A percentile compares a stretch with the other conserved stretches of the same genome.
Conservation (phyloP, 805 yeast species). For the Torulaspora delbrueckii region DNA sequence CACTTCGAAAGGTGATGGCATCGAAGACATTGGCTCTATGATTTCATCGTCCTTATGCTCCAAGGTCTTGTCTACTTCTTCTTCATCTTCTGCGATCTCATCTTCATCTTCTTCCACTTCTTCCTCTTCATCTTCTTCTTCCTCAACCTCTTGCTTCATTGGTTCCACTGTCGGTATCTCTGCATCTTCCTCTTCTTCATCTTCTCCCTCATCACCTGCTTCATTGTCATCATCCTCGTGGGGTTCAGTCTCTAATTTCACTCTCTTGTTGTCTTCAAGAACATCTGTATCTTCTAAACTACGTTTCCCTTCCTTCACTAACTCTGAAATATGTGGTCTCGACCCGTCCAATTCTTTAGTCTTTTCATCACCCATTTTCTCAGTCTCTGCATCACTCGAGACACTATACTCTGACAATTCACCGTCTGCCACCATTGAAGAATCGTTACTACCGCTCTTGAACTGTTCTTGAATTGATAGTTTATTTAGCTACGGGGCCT, state of each 20-base stretch:
- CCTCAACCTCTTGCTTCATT: neutral
- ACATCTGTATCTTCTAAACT: neutral
- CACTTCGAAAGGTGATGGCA: conserved; percentile 27
- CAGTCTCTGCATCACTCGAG: conserved; percentile 84
- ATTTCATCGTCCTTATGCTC: conserved; percentile 19
- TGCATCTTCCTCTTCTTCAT: conserved; percentile 14
- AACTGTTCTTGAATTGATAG: neutral
- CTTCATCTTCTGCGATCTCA: conserved; percentile 11
- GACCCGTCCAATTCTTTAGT: conserved; percentile 15
- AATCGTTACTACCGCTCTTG: conserved; percentile 34
- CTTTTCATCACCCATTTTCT: conserved; percentile 57
- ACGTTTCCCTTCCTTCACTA: conserved; percentile 16
- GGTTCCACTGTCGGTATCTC: conserved; percentile 7
- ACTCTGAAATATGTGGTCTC: conserved; percentile 22
- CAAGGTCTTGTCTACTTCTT: conserved; percentile 13
- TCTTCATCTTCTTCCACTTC: conserved; percentile 29
- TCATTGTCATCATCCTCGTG: conserved; percentile 22
- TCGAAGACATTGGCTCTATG: conserved; percentile 9
- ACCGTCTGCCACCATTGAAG: conserved; percentile 35
- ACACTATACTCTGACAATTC: conserved; percentile 37
- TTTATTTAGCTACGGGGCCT: neutral
- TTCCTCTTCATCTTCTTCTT: conserved; percentile 18
- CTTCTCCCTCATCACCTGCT: conserved; percentile 16
- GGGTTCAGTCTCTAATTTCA: conserved; percentile 5
- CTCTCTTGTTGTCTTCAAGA: conserved; percentile 2